Evolutionary conservation across 257 asterid genomes (phyloP).

Genomic region (Craterostigma plantagineum): DNA sequence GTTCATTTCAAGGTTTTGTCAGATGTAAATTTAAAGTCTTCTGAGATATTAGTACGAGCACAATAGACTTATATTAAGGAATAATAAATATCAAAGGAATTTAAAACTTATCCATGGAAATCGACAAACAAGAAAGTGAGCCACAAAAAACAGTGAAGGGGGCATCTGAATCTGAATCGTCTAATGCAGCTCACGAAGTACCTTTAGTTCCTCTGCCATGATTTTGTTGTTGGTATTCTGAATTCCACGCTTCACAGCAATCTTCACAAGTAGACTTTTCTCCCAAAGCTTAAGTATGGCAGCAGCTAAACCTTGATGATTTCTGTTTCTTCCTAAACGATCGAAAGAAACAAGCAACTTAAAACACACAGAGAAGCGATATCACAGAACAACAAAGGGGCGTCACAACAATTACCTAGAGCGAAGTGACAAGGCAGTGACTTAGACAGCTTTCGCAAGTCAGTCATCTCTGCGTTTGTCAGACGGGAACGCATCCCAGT

Average conservation of each 20-base stretch:
- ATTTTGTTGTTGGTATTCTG: slow-evolving; percentile 93
- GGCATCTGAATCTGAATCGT: too few species aligned
- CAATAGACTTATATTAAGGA: too few species aligned
- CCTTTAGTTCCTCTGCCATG: slow-evolving; percentile 97
- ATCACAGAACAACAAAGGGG: slow-evolving; percentile 1
- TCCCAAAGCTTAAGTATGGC: slow-evolving; percentile 92
- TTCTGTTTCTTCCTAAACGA: slow-evolving; percentile 85
- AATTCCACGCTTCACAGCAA: slow-evolving; percentile 98
- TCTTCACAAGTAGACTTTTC: slow-evolving; percentile 80
- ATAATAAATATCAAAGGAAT: too few species aligned
- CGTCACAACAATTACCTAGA: slow-evolving; percentile 40
- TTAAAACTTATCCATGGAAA: too few species aligned
- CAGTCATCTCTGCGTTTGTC: slow-evolving; percentile 96
- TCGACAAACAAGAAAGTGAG: too few species aligned
- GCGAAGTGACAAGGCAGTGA: slow-evolving; percentile 92
- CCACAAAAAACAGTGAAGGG: too few species aligned
- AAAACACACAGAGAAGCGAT: slow-evolving; percentile 6
- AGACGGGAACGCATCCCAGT: slow-evolving; percentile 76
- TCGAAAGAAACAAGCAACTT: slow-evolving; percentile 9
- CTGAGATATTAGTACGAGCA: too few species aligned
- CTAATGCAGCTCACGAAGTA: too few species aligned
- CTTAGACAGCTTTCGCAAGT: slow-evolving; percentile 71
- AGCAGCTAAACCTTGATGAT: slow-evolving; percentile 91
- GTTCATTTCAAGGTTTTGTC: too few species aligned
- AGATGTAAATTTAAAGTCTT: too few species aligned